phyloP scores from a whole-genome alignment of 805 yeast species.

The Yueomyces sp. region DNA sequence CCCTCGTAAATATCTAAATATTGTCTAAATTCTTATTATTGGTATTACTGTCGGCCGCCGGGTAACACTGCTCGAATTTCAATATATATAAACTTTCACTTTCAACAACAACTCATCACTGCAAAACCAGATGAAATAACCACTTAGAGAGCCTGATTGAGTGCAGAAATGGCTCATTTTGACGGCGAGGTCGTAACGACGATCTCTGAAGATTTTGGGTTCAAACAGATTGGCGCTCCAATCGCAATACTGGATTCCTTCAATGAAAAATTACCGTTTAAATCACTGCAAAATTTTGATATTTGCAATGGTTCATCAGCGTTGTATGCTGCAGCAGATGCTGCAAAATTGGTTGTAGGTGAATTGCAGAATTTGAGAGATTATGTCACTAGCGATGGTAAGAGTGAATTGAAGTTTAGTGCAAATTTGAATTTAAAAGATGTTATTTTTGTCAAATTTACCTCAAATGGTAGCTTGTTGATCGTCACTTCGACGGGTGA shows the following conservation, averaged over 20 bases:
- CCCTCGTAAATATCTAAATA: no score
- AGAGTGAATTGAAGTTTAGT: conserved; percentile 6
- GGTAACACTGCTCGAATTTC: no score
- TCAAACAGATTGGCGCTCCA: conserved; percentile 26
- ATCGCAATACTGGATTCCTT: conserved; percentile 24
- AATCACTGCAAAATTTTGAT: conserved; percentile 24
- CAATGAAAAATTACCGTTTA: conserved; percentile 26
- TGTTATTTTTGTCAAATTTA: conserved; percentile 22
- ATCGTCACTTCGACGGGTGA: no score
- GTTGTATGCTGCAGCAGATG: conserved; percentile 29
- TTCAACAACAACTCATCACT: no score
- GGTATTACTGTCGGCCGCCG: no score
- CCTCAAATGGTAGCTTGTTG: not conserved
- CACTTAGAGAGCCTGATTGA: no score
- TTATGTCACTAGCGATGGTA: conserved; percentile 6
- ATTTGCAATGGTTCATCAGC: conserved; percentile 18
- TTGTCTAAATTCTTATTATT: no score
- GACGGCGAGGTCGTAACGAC: no score
- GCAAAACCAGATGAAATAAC: no score
- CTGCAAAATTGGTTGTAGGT: conserved; percentile 25
- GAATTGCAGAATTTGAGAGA: conserved; percentile 22
- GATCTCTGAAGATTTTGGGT: conserved; percentile 32
- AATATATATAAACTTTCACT: no score
- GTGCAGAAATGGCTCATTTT: no score
- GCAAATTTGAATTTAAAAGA: not conserved